These are phyloP conservation scores for Oxyria digyna DNA, from an alignment of 148 eudicot species.

Conservation along the genomic window DNA sequence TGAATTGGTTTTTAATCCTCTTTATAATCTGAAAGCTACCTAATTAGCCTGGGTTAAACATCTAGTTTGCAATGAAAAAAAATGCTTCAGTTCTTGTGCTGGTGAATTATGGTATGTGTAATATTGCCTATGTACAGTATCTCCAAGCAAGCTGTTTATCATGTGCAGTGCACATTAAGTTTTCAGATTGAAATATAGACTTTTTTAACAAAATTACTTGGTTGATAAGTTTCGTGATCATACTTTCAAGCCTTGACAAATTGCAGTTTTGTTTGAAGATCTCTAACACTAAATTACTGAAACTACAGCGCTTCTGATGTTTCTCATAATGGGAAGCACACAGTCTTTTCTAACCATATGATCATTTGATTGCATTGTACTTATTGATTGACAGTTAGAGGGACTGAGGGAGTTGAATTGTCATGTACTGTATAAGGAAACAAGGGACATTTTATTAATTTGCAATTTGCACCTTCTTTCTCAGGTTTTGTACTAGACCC, in stretches of 20 bases:
- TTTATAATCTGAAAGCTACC: not conserved
- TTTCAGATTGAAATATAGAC: not conserved
- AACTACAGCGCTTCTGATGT: not conserved
- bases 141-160: not conserved
- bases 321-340: not conserved
- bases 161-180: not conserved
- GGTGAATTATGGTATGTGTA: constrained; percentile 2
- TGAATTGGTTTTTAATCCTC: not conserved
- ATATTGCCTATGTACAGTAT: not conserved
- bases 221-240: not conserved
- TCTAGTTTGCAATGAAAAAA: not conserved
- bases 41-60: not conserved
- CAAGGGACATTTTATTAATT: not conserved
- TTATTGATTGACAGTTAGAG: not conserved
- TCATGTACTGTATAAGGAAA: not conserved
- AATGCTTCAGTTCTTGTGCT: not conserved
- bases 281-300: not conserved
- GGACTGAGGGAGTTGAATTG: not conserved
- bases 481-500: constrained; percentile 38
- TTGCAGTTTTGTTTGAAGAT: not conserved
- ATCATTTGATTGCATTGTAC: not conserved
- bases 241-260: not conserved
- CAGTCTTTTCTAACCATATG: not conserved
- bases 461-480: not conserved
- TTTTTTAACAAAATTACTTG: not conserved